These are phyloP conservation scores for Saposhnikovia divaricata DNA, from an alignment of 129 eudicot genomes.

Conservation along the genomic window DNA sequence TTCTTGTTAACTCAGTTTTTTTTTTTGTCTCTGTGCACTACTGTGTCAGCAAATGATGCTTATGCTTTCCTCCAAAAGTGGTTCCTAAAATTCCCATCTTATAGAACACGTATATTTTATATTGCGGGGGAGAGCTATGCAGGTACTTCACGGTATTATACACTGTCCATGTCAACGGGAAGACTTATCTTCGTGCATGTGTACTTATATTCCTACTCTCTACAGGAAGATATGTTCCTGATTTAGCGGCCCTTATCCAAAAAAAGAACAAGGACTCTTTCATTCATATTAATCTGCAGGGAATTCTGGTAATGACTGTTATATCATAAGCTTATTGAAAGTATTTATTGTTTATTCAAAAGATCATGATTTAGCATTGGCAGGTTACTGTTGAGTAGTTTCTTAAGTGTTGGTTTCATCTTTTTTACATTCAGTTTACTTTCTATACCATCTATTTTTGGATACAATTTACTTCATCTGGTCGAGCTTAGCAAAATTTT, in stretches of 20 bases:
- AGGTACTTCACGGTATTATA: conserved; percentile 26
- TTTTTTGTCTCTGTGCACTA: conserved; percentile 1
- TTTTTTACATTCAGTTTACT: too few species aligned
- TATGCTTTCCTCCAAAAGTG: conserved; percentile 72
- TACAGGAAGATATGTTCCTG: conserved; percentile 72
- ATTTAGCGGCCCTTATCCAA: conserved; percentile 66
- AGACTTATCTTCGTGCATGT: conserved; percentile 1
- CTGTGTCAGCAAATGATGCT: conserved; percentile 67
- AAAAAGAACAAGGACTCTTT: conserved; percentile 63
- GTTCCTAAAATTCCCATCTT: conserved; percentile 74
- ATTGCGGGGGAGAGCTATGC: conserved; percentile 96
- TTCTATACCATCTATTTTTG: not conserved
- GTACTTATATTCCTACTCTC: not conserved
- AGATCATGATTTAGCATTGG: too few species aligned
- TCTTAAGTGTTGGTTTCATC: too few species aligned
- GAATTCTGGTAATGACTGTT: conserved; percentile 60
- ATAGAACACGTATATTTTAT: conserved; percentile 38
- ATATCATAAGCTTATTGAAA: not conserved
- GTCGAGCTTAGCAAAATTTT: not conserved
- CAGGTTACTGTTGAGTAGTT: too few species aligned
- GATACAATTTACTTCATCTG: not conserved
- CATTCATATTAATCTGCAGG: conserved; percentile 54
- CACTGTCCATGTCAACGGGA: conserved; percentile 4
- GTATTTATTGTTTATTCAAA: too few species aligned
- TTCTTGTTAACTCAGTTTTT: not conserved